These are phyloP conservation scores for Pichia sp. DNA, from an alignment of 1,139 yeast genomes.

Conservation along the genomic window DNA sequence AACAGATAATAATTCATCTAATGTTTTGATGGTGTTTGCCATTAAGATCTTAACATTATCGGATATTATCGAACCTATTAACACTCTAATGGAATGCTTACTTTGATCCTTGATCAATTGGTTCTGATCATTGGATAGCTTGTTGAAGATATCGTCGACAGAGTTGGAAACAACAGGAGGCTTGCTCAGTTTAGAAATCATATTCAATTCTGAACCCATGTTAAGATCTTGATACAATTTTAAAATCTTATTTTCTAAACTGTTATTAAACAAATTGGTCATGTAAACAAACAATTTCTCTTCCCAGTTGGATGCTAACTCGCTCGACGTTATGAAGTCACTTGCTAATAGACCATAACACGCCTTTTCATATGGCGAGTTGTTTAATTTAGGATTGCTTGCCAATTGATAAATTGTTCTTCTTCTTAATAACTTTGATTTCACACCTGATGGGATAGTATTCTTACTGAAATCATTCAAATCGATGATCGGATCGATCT, in stretches of 20 bases:
- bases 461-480: conserved; percentile 26
- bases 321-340: conserved; percentile 51
- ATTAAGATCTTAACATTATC: conserved; percentile 43
- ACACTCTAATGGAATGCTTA: conserved; percentile 66
- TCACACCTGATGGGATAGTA: conserved; percentile 53
- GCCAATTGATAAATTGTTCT: conserved; percentile 61
- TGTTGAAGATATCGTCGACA: conserved; percentile 54
- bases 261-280: conserved; percentile 50
- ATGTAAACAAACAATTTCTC: conserved; percentile 64
- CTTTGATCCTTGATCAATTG: conserved; percentile 43
- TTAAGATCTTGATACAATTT: conserved; percentile 21
- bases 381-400: conserved; percentile 32
- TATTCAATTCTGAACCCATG: conserved; percentile 13
- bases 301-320: conserved; percentile 67
- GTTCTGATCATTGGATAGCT: conserved; percentile 45
- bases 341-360: conserved; percentile 77
- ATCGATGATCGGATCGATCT: conserved; percentile 64
- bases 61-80: conserved; percentile 76
- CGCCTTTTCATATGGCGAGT: conserved; percentile 61
- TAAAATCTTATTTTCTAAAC: conserved; percentile 43
- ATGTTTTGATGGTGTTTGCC: conserved; percentile 21
- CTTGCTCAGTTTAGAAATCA: conserved; percentile 31
- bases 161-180: conserved; percentile 41
- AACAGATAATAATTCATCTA: conserved; percentile 17
- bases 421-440: conserved; percentile 72